These are phyloP conservation scores for Wickerhamomyces sp. DNA, from an alignment of 1,139 yeast species.

Conservation along the genomic window DNA sequence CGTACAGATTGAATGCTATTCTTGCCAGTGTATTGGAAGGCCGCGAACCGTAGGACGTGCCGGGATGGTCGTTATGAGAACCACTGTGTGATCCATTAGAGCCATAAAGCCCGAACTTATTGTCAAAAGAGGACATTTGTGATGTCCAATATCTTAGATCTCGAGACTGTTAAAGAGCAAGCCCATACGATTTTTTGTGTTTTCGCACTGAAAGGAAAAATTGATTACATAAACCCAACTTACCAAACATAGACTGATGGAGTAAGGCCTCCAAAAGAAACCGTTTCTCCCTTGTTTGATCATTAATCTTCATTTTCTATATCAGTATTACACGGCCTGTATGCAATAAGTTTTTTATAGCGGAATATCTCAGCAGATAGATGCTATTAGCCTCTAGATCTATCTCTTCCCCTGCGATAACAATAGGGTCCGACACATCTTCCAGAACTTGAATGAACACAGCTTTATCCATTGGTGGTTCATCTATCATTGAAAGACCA, in stretches of 20 bases:
- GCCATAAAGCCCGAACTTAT: constrained; percentile 3
- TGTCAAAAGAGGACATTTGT: constrained; percentile 5
- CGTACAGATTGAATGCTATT: constrained; percentile 25
- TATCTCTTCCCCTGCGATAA: constrained; percentile 56
- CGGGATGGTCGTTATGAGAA: background rate
- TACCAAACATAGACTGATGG: background rate
- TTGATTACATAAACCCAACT: background rate
- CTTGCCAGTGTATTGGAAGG: constrained; percentile 20
- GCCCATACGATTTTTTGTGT: too few relatives aligned
- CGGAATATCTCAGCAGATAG: constrained; percentile 67
- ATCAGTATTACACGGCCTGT: constrained; percentile 42
- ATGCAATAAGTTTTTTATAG: constrained; percentile 37
- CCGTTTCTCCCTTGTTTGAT: background rate
- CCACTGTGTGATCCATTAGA: background rate
- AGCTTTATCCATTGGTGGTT: constrained; percentile 70
- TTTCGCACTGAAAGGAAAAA: too few relatives aligned
- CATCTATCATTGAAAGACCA: constrained; percentile 71
- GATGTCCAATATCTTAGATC: too few relatives aligned
- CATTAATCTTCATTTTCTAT: constrained; percentile 12
- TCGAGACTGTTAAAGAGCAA: too few relatives aligned
- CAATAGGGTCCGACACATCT: constrained; percentile 60
- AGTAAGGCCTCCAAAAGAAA: background rate
- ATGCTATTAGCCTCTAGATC: constrained; percentile 64
- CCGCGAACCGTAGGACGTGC: constrained; percentile 6
- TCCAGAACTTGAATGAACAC: constrained; percentile 63